These are phyloP conservation scores for Phytopythium delawarense DNA, from an alignment of 352 stramenopile species.

Conservation along the genomic window DNA sequence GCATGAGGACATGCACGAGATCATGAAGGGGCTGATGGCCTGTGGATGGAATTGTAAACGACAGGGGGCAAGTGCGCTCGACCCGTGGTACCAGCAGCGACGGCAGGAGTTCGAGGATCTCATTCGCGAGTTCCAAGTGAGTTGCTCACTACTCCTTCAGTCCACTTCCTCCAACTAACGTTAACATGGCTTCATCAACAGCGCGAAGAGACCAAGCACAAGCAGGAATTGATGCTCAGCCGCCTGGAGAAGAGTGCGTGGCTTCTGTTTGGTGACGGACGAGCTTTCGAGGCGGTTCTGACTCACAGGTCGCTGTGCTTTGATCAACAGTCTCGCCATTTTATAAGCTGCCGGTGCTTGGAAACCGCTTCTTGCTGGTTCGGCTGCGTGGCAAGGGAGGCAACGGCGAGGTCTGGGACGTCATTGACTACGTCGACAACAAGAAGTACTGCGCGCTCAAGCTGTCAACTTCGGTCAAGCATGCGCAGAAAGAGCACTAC, in stretches of 20 bases:
- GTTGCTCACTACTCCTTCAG: conserved; percentile 6
- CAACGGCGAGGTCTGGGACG: conserved; percentile 79
- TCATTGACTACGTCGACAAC: conserved; percentile 70
- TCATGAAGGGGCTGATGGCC: not conserved
- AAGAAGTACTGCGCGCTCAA: conserved; percentile 63
- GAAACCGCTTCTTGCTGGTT: conserved; percentile 62
- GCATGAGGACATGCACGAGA: not conserved
- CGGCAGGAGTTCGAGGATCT: conserved; percentile 41
- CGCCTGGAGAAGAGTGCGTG: conserved; percentile 61
- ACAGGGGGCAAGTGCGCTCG: not conserved
- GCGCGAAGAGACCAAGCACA: conserved; percentile 71
- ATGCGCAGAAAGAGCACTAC: conserved; percentile 62
- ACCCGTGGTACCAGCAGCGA: conserved; percentile 21
- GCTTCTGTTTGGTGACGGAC: not conserved
- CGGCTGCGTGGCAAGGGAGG: conserved; percentile 66
- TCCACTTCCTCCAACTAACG: not conserved
- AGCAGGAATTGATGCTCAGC: conserved; percentile 69
- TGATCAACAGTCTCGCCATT: conserved; percentile 49
- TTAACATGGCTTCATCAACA: conserved; percentile 12
- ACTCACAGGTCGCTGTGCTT: not conserved
- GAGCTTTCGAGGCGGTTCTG: not conserved
- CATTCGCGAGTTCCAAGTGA: conserved; percentile 57
- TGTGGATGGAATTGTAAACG: not conserved
- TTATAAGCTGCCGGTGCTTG: conserved; percentile 65
- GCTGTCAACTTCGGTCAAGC: conserved; percentile 65